phyloP scores from a whole-genome alignment of 75 land plant genomes.

The Pinus taeda region DNA sequence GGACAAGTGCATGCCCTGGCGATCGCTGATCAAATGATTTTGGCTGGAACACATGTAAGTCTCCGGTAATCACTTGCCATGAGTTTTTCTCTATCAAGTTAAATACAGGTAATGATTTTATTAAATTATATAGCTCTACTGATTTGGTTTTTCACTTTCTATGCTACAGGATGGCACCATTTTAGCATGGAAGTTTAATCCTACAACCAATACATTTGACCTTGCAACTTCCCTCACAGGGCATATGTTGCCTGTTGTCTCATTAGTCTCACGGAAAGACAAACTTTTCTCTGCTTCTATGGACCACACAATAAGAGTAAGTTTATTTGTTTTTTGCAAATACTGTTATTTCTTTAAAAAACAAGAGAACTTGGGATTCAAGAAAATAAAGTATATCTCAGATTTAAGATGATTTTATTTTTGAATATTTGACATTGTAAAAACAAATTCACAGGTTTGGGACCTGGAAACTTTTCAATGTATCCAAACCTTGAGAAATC shows the following conservation, averaged over 20 bases:
- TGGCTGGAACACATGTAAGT: slow-evolving; percentile 76
- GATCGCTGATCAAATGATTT: slow-evolving; percentile 49
- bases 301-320: slow-evolving; percentile 85
- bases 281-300: slow-evolving; percentile 95
- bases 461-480: slow-evolving; percentile 71
- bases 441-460: slow-evolving; percentile 66
- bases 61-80: neutral
- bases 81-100: neutral
- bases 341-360: no score
- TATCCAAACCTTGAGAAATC: slow-evolving; percentile 74
- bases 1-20: slow-evolving; percentile 77
- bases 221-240: slow-evolving; percentile 82
- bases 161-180: slow-evolving; percentile 74
- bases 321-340: neutral
- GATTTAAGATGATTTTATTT: no score
- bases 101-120: neutral
- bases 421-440: no score
- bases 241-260: slow-evolving; percentile 71
- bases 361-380: no score
- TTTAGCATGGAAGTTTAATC: slow-evolving; percentile 79
- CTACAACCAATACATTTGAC: slow-evolving; percentile 64
- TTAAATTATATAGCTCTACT: neutral
- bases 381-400: no score
- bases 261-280: slow-evolving; percentile 64
- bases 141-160: no score